Percentiles rank a stretch among this genome's conserved stretches.
Evolutionary conservation across 345 rosid species (phyloP).

Genomic region (Arabidopsis arenosa): DNA sequence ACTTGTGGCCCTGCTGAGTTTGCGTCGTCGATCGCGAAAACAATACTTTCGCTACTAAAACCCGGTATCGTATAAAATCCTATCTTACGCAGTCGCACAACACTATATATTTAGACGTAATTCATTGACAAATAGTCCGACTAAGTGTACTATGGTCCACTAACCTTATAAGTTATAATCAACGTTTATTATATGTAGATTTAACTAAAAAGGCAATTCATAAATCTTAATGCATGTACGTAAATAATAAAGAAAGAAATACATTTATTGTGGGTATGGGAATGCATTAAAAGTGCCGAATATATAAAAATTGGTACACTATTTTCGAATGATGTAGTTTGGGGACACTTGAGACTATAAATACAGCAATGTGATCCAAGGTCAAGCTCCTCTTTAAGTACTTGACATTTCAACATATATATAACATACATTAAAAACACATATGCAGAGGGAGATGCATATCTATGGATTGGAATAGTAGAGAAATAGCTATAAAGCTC

Average conservation of each 20-base stretch:
- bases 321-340: neutral
- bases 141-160: slow-evolving; percentile 2
- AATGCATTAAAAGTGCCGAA: slow-evolving; percentile 21
- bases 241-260: neutral
- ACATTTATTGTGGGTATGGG: slow-evolving; percentile 31
- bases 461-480: slow-evolving; percentile 23
- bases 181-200: neutral
- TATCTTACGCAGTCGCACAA: neutral
- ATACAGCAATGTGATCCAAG: slow-evolving; percentile 15
- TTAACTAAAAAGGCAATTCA: neutral
- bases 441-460: slow-evolving; percentile 1
- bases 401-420: neutral
- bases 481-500: slow-evolving; percentile 43
- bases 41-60: neutral
- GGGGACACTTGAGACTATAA: slow-evolving; percentile 25
- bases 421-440: neutral
- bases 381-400: slow-evolving; percentile 1
- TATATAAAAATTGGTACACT: slow-evolving; percentile 9
- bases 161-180: neutral
- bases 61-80: neutral
- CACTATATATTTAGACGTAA: neutral
- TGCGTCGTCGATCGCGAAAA: slow-evolving; percentile 11
- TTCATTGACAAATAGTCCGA: neutral
- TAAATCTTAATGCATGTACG: neutral
- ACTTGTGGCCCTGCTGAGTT: slow-evolving; percentile 17